Evolutionary conservation across 495 filamentous ascomycete genomes (phyloP).

Genomic region (Tuber microsphaerosporum): DNA sequence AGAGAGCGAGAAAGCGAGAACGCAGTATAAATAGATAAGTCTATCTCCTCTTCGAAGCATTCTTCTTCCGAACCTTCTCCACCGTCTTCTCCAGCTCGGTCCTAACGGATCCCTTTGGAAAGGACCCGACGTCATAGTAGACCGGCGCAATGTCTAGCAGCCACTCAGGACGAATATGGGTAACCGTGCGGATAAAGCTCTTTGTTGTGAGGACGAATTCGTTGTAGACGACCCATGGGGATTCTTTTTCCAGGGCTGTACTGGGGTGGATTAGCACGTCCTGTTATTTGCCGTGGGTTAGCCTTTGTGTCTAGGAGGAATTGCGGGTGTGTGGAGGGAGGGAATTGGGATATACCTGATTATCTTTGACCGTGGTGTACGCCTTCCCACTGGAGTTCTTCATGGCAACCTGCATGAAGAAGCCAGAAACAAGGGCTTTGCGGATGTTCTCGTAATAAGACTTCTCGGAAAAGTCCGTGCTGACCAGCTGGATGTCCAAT

Average conservation of each 20-base stretch:
- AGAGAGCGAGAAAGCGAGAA: background rate
- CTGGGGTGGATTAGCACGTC: constrained; percentile 87
- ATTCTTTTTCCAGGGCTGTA: constrained; percentile 73
- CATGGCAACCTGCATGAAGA: constrained; percentile 99
- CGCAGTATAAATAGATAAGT: background rate
- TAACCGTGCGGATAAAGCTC: constrained; percentile 73
- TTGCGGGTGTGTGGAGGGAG: background rate
- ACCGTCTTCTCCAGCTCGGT: constrained; percentile 62
- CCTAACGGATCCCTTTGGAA: constrained; percentile 80
- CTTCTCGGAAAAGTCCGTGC: constrained; percentile 86
- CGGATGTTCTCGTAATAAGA: constrained; percentile 97
- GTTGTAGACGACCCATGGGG: constrained; percentile 97
- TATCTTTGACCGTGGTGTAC: constrained; percentile 92
- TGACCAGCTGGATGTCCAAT: constrained; percentile 72
- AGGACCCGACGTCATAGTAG: constrained; percentile 83
- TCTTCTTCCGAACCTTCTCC: constrained; percentile 67
- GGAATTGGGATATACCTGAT: constrained; percentile 46
- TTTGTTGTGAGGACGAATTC: constrained; percentile 97
- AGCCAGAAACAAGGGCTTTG: constrained; percentile 84
- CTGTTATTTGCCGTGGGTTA: constrained; percentile 43
- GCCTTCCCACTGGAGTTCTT: constrained; percentile 66
- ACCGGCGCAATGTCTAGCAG: constrained; percentile 84
- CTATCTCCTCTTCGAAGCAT: constrained; percentile 50
- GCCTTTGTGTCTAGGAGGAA: background rate
- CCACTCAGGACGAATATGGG: constrained; percentile 69